Base-by-base conservation (phyloP, 768 basidiomycete genomes). In the Tephrocybe sp. region DNA sequence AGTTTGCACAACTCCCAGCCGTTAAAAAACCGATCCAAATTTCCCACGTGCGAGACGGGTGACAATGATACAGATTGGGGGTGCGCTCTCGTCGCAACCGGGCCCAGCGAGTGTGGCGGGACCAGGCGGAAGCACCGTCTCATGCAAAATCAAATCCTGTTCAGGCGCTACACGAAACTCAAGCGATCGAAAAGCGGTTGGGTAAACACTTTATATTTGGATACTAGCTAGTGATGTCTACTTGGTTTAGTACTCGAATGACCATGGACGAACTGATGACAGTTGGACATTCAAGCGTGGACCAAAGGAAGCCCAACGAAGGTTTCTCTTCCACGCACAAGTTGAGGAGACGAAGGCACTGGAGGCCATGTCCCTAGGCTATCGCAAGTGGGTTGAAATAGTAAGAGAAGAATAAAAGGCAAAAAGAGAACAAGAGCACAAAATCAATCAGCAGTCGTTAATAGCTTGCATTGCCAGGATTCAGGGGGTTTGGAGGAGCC, bases 221-320 rank as follows among this genome's bases (percentile, higher is more conserved):
- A 6, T 22, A 12, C 12, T 30, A 27, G 33, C 27, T 22, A 9
- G 33, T 24, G 52, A 69, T 79, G 71, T 83, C 58, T 63, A 71
- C 82, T 67, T 66, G 74, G 77, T 71, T 84, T 87, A 88, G 86
- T 88, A 85, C 86, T 86, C 84, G 78, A 82, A 78, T 77, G 77
- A 60, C 81, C 85, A 86, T 68, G 49, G 48, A 57, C 33, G 46
- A 53, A 61, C 71, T 67, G 63, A 48, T 50, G 51, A 62, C 61
- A 74, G 72, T 67, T 76, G 77, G 76, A 69, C 79, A 78, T 72
- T 80, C 84, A 81, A 88, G 86, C 75, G 86, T 88, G 86, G 86
- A 88, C 80, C 78, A 74, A 68, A 79, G 69, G 65, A 52, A 46
- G 50, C 52, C 53, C 10, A n/a, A n/a, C n/a, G 13, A 40, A 56